Percentiles rank a stretch among this genome's conserved stretches.
Evolutionary conservation across 257 asterid species (phyloP).

Genomic region (Paulownia fortunei): DNA sequence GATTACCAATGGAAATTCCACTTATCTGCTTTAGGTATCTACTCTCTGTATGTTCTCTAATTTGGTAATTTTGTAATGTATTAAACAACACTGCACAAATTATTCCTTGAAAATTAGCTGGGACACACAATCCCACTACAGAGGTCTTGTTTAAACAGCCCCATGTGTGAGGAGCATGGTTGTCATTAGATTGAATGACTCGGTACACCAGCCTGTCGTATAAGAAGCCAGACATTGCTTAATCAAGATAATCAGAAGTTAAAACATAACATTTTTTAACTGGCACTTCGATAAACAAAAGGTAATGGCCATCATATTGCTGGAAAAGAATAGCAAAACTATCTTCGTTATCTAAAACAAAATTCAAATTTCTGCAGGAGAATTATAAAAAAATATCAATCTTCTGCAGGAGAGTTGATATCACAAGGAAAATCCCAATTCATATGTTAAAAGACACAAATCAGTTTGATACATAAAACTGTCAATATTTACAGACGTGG

Average conservation of each 20-base stretch:
- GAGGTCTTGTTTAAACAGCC: not conserved
- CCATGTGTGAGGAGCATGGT: not conserved
- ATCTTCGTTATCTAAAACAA: not conserved
- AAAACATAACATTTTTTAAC: no score
- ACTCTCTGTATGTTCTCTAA: no score
- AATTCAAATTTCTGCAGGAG: no score
- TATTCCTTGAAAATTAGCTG: not conserved
- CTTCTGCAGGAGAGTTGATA: not conserved
- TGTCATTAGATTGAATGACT: not conserved
- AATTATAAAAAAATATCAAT: not conserved
- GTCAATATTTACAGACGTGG: constrained; percentile 24
- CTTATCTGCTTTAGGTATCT: not conserved
- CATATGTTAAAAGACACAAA: constrained; percentile 10
- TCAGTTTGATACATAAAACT: not conserved
- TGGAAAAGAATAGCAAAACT: not conserved
- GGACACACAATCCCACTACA: not conserved
- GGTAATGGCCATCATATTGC: not conserved
- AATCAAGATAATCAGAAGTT: not conserved
- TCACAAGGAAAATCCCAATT: constrained; percentile 5
- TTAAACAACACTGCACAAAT: no score
- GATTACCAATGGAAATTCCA: not conserved
- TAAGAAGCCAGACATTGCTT: not conserved
- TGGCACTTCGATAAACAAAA: no score
- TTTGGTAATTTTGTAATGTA: no score
- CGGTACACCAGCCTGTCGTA: not conserved